Evolutionary conservation across 306 rosid species (phyloP), one percentile per base, ranked within the genome.

Genomic region (Albizia julibrissin): DNA sequence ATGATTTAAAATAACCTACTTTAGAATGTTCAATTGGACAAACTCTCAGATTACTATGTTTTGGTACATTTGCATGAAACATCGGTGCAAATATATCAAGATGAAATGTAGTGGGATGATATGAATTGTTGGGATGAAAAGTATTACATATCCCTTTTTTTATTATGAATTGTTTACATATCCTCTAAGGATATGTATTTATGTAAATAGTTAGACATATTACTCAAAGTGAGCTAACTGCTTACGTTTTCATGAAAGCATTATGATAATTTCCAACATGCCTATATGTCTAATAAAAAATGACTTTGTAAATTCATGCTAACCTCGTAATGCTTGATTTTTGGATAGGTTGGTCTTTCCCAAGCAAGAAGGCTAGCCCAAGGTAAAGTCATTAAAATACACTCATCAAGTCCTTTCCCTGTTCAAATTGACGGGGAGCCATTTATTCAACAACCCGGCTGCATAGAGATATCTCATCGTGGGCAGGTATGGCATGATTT

Each of bases 341-440:
- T 73, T 68, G 65, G 62, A 44, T 79, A 92, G 97, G 89, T 92
- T 69, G 97, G 97, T 83, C 97, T 92, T 80, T 92, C 97, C 74
- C 97, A 92, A 79, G 97, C 97, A 58, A 92, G 92, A 84, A 90
- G 94, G 79, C 87, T 92, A 72, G 97, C 97, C 78, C 97, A 92
- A 80, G 97, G 97, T 72, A 87, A 86, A 71, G 87, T 87, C 79
- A 81, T 92, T 76, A 87, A 84, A 85, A 87, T 92, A 82, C 94
- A 92, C 69, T 82, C 87, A 74, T 92, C 94, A 46, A 84, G 92
- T 85, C 87, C 97, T 77, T 92, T 92, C 86, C 97, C 97, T 5
- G 97, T 92, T 84, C 97, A 92, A 89, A 92, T 92, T 54, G 97
- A 92, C 10, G 97, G 97, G 47, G 97, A 92, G 77, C 97, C 97